Base-by-base conservation (phyloP, 2,329 filamentous ascomycete species). In the Diaporthe sp. region DNA sequence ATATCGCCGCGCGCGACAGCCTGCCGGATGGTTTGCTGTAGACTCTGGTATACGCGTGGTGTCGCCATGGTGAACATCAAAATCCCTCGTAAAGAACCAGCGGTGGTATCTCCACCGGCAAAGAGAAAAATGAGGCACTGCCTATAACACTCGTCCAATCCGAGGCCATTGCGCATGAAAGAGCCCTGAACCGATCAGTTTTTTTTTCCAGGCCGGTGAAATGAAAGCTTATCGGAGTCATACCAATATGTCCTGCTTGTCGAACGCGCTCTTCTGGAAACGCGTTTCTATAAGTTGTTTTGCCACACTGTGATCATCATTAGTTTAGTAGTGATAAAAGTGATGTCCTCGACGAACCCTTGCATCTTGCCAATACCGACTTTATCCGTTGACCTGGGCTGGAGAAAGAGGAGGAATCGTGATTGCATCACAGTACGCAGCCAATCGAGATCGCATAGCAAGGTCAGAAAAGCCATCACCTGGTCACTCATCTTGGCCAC, bases 1-100 rank as follows among this genome's bases (percentile, higher is more conserved):
- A 63, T 27, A 32, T 63, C 25, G 19, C 39, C 59, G 15, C 19
- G 22, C 2, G 25, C 19, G 25, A 63, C 12, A n/a, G 39, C 59
- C 17, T 47, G 9, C 7, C 37, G 39, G 19, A 63, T 63, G 9
- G 17, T n/a, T 63, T 63, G 39, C 39, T 63, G 30, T 9, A 63
- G 59, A 3, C 17, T 63, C 59, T 63, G 59, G 10, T 63, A 63
- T n/a, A 63, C 59, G 13, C 39, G 59, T 32, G 59, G 59, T 47
- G 37, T 63, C 5, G 17, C 6, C 39, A 47, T 63, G 59, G 39
- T 63, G 17, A 32, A 63, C 59, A 50, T 65, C 27, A 65, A 15
- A 7, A 65, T 50, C 5, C 59, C 39, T 4, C 59, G 19, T 3
- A 35, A 10, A n/a, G 59, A 8, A 4, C 42, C 30, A 15, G 59